A percentile compares a stretch with the other conserved stretches of the same genome.
phyloP scores from a whole-genome alignment of 1,284 basidiomycete species.

The Microbotryum silenes-acaulis region DNA sequence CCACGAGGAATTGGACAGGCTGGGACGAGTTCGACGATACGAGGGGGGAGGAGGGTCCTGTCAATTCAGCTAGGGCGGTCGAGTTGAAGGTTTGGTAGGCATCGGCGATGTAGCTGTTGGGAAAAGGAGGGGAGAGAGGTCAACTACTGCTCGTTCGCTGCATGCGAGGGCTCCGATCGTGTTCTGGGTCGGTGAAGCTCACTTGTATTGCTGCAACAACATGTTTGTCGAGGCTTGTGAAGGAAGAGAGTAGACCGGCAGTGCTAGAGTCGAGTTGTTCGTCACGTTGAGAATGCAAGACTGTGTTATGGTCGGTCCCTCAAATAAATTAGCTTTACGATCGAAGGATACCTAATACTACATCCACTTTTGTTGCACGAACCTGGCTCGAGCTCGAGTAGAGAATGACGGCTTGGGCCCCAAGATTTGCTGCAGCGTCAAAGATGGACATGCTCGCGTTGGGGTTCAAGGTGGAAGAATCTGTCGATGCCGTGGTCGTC shows the following conservation, averaged over 20 bases:
- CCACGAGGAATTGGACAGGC: constrained; percentile 8
- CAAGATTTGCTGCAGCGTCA: constrained; percentile 6
- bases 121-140: not conserved
- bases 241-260: not conserved
- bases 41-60: not conserved
- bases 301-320: not conserved
- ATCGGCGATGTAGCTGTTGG: constrained; percentile 6
- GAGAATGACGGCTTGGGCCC: constrained; percentile 11
- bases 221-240: constrained; percentile 7
- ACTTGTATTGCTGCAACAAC: not conserved
- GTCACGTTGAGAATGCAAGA: constrained; percentile 4
- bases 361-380: not conserved
- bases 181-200: not conserved
- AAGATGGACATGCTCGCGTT: constrained; percentile 6
- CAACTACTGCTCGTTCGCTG: no score
- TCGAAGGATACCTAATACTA: not conserved
- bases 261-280: constrained; percentile 1
- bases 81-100: constrained; percentile 15
- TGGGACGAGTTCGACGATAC: no score
- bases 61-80: constrained; percentile 1
- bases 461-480: not conserved
- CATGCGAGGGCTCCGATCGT: no score
- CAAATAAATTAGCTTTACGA: not conserved
- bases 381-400: constrained; percentile 16
- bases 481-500: not conserved